These are phyloP conservation scores for Auriscalpium microsporum DNA, from an alignment of 768 basidiomycete genomes.

Conservation along the genomic window DNA sequence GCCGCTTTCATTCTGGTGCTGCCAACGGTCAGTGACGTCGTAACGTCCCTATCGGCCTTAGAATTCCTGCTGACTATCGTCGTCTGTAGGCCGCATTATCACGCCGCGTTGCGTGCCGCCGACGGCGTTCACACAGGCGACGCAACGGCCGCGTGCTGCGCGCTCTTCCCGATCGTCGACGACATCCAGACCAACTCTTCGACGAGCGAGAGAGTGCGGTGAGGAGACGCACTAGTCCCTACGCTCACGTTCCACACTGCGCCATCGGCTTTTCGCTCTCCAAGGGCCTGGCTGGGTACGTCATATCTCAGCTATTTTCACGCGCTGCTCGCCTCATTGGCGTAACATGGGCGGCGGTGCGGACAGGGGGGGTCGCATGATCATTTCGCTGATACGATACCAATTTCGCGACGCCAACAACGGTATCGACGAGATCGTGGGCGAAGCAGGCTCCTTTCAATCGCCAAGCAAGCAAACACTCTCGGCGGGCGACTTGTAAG, in stretches of 20 bases:
- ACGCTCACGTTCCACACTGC: conserved; percentile 23
- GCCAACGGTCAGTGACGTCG: conserved; percentile 9
- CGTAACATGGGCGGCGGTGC: conserved; percentile 21
- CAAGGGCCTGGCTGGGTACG: conserved; percentile 10
- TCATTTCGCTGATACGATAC: conserved; percentile 37
- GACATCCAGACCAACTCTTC: conserved; percentile 23
- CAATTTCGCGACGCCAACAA: conserved; percentile 33
- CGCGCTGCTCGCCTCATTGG: not conserved
- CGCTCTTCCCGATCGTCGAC: conserved; percentile 24
- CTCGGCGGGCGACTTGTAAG: conserved; percentile 38
- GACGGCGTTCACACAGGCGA: conserved; percentile 21
- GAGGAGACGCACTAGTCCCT: conserved; percentile 23
- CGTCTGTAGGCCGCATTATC: conserved; percentile 14
- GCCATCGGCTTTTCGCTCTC: conserved; percentile 14
- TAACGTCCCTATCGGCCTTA: not conserved
- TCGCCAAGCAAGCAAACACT: conserved; percentile 29
- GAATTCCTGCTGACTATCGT: not conserved
- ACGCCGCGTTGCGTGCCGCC: conserved; percentile 20
- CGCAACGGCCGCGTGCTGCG: conserved; percentile 24
- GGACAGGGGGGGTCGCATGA: conserved; percentile 45
- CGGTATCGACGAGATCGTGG: conserved; percentile 35
- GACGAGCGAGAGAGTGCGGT: conserved; percentile 21
- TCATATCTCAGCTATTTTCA: not conserved
- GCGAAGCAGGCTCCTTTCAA: conserved; percentile 25
- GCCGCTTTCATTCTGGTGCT: conserved; percentile 4